A percentile compares a stretch with the other conserved stretches of the same genome.
Evolutionary conservation across 805 yeast genomes (phyloP).

Genomic region (Candida namnaoensis): DNA sequence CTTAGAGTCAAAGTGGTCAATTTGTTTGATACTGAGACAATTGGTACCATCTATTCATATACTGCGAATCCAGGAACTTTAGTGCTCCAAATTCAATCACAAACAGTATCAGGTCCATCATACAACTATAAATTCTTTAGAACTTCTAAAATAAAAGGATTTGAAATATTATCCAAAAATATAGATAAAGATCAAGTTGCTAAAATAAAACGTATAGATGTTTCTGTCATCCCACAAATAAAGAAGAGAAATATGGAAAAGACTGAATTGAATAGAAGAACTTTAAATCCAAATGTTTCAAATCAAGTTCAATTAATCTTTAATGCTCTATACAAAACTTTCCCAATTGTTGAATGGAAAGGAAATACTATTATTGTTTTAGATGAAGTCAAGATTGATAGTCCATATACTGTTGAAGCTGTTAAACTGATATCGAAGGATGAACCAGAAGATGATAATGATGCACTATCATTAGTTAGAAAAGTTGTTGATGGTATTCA

Average conservation of each 20-base stretch:
- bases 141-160: slow-evolving; percentile 45
- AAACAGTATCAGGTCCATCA: slow-evolving; percentile 3
- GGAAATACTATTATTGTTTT: slow-evolving; percentile 33
- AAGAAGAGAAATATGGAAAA: slow-evolving; percentile 11
- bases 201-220: slow-evolving; percentile 8
- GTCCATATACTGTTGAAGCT: slow-evolving; percentile 31
- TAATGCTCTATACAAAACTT: slow-evolving; percentile 33
- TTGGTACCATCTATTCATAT: slow-evolving; percentile 60
- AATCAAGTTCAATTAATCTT: slow-evolving; percentile 36
- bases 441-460: slow-evolving; percentile 5
- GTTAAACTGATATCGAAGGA: slow-evolving; percentile 5
- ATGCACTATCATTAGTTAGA: slow-evolving; percentile 31
- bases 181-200: slow-evolving; percentile 12
- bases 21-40: slow-evolving; percentile 42
- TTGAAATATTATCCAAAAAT: slow-evolving; percentile 36
- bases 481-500: slow-evolving; percentile 44
- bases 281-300: slow-evolving; percentile 26
- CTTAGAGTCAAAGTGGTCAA: slow-evolving; percentile 52
- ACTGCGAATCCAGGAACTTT: slow-evolving; percentile 32
- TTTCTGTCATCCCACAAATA: slow-evolving; percentile 7
- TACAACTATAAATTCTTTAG: slow-evolving; percentile 42
- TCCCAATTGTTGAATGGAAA: slow-evolving; percentile 35
- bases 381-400: slow-evolving; percentile 34
- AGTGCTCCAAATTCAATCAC: slow-evolving; percentile 15
- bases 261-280: slow-evolving; percentile 14